Percentiles rank a stretch among this genome's conserved stretches.
phyloP scores from a whole-genome alignment of 257 asterid species.

The Lantana camara region DNA sequence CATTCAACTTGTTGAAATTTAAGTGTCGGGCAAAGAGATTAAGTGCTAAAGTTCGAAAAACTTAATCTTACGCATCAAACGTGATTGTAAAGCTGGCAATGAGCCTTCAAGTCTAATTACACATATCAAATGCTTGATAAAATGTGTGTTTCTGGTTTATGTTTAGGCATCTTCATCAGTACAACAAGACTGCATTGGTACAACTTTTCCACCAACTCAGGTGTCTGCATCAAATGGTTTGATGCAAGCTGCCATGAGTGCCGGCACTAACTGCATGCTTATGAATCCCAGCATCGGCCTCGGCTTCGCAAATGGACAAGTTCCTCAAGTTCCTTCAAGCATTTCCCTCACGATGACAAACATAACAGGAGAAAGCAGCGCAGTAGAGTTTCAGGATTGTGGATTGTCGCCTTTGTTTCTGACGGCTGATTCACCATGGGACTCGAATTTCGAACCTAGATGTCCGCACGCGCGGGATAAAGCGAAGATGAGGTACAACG shows the following conservation, averaged over 20 bases:
- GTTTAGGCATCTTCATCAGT: constrained; percentile 55
- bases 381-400: constrained; percentile 67
- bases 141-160: not conserved
- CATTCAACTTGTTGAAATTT: no score
- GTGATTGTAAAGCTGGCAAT: no score
- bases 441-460: constrained; percentile 47
- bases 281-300: constrained; percentile 47
- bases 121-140: no score
- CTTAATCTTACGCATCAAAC: no score
- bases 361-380: constrained; percentile 59
- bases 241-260: constrained; percentile 46
- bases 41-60: no score
- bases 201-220: constrained; percentile 37
- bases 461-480: constrained; percentile 71
- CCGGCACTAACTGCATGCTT: constrained; percentile 40
- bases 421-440: constrained; percentile 59
- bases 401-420: constrained; percentile 59
- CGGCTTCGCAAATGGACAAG: constrained; percentile 49
- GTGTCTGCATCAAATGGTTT: constrained; percentile 34
- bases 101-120: no score
- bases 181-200: constrained; percentile 50
- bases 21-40: no score
- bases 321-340: constrained; percentile 46
- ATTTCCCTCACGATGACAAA: constrained; percentile 53
- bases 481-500: constrained; percentile 88